phyloP scores from a whole-genome alignment of 2,329 filamentous ascomycete genomes.

The Paecilomyces variotii region DNA sequence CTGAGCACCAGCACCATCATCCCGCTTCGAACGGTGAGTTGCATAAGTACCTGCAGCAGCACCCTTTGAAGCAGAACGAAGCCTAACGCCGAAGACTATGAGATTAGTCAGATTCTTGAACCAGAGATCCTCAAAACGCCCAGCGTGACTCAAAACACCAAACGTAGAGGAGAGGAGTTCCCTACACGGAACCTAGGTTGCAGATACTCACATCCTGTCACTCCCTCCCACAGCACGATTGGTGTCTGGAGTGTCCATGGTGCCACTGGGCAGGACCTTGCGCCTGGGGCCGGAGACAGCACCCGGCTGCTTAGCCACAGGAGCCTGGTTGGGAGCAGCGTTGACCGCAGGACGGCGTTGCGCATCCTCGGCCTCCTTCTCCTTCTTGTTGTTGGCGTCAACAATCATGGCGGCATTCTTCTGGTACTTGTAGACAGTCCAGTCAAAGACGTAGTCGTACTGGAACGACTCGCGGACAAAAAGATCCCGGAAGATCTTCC shows the following conservation, averaged over 20 bases:
- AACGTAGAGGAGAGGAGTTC: conserved; percentile 68
- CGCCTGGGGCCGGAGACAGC: conserved; percentile 69
- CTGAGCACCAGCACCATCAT: conserved; percentile 43
- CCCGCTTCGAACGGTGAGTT: conserved; percentile 46
- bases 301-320: conserved; percentile 57
- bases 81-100: conserved; percentile 78
- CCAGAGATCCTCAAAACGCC: conserved; percentile 59
- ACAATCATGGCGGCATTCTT: conserved; percentile 96
- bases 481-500: conserved; percentile 99
- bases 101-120: conserved; percentile 72
- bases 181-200: conserved; percentile 73
- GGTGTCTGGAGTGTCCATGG: conserved; percentile 61
- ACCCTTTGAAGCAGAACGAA: conserved; percentile 74
- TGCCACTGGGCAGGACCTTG: conserved; percentile 60
- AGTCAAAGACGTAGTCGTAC: conserved; percentile 99
- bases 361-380: conserved; percentile 69
- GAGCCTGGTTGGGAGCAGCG: conserved; percentile 52
- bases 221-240: conserved; percentile 69
- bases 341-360: conserved; percentile 57
- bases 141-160: conserved; percentile 70
- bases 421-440: conserved; percentile 99
- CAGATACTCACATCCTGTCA: conserved; percentile 93
- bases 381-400: conserved; percentile 61
- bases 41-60: conserved; percentile 43
- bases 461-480: conserved; percentile 99